Evolutionary conservation across 2,329 filamentous ascomycete species (phyloP).

Genomic region (Apiospora koreana): DNA sequence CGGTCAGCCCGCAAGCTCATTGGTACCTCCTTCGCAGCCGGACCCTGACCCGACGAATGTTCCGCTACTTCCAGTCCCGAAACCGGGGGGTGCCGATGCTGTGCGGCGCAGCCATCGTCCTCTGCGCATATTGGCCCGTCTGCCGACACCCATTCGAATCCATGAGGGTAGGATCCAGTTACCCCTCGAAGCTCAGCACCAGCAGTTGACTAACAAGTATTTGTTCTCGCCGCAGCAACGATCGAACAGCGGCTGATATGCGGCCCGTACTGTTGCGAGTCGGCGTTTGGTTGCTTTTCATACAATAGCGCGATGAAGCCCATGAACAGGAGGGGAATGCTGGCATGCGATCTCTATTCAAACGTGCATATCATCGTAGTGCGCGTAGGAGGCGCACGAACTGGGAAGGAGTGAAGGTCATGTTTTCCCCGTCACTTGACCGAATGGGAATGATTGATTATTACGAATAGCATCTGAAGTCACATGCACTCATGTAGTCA

Average conservation of each 20-base stretch:
- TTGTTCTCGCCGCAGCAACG: neutral
- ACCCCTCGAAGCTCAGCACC: neutral
- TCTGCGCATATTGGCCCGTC: neutral
- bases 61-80: neutral
- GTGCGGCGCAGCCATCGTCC: neutral
- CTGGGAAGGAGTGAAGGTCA: neutral
- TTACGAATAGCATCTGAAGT: too few relatives aligned
- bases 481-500: neutral
- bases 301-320: too few relatives aligned
- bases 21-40: neutral
- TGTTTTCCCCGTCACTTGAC: neutral
- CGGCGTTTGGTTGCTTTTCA: neutral
- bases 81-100: too few relatives aligned
- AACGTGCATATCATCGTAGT: neutral
- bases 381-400: neutral
- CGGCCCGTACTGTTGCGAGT: neutral
- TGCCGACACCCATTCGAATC: neutral
- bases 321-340: neutral
- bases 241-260: neutral
- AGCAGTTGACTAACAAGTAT: neutral
- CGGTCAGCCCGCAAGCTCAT: neutral
- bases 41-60: neutral
- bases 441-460: neutral
- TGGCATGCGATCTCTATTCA: neutral
- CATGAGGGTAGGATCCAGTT: neutral